A percentile compares a stretch with the other conserved stretches of the same genome.
phyloP scores from a whole-genome alignment of 805 yeast species.

The Yarrowia sp. region DNA sequence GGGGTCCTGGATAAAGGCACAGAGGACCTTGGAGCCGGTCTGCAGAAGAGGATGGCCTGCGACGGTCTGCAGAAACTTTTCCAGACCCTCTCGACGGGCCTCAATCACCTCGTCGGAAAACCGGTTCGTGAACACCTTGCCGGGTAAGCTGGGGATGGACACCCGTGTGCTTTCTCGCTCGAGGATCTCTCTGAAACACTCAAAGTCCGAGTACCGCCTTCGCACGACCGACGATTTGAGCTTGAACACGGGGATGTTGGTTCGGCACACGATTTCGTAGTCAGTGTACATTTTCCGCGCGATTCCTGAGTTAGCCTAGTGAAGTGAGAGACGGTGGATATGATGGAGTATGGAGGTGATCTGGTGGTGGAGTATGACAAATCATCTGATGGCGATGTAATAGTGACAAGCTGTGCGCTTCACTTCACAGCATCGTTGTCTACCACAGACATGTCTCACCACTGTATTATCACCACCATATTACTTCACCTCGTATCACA shows the following conservation, averaged over 20 bases:
- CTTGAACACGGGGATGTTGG: conserved; percentile 88
- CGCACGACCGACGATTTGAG: conserved; percentile 70
- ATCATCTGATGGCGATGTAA: too few species aligned
- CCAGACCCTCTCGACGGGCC: conserved; percentile 81
- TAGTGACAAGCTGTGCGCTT: too few species aligned
- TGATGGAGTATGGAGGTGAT: too few species aligned
- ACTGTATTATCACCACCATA: too few species aligned
- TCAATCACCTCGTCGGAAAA: conserved; percentile 86
- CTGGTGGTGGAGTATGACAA: too few species aligned
- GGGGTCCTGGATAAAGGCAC: conserved; percentile 87
- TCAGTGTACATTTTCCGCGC: conserved; percentile 82
- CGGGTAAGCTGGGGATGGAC: conserved; percentile 86
- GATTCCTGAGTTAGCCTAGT: conserved; percentile 44
- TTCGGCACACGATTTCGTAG: conserved; percentile 86
- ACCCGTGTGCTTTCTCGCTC: conserved; percentile 81
- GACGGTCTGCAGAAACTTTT: conserved; percentile 73
- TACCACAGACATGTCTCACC: too few species aligned
- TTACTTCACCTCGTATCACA: too few species aligned
- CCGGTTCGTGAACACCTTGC: conserved; percentile 79
- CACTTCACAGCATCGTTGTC: too few species aligned
- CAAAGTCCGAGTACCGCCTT: conserved; percentile 90
- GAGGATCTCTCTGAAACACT: conserved; percentile 72
- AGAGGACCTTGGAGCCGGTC: conserved; percentile 78
- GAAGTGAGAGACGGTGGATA: too few species aligned
- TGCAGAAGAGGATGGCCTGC: conserved; percentile 95